Conservation (phyloP, 495 filamentous ascomycete species). For the Emericellopsis terricola region DNA sequence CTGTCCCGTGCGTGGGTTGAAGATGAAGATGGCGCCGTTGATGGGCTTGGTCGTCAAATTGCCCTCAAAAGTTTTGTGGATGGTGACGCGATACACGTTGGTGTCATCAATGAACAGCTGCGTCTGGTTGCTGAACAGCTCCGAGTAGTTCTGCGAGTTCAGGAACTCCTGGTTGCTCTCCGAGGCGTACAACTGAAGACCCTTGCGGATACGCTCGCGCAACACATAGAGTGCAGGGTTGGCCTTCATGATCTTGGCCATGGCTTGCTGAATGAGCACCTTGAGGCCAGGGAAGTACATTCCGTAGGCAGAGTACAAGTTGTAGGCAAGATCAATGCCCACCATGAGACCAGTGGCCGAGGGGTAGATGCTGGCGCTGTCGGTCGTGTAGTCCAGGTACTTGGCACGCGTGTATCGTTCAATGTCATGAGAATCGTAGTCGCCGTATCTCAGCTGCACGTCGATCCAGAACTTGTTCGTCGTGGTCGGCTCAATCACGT, state of each 20-base stretch:
- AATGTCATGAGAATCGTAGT: conserved; percentile 98
- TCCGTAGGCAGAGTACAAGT: conserved; percentile 92
- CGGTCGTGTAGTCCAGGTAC: conserved; percentile 96
- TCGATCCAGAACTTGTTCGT: conserved; percentile 99
- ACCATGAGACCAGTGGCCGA: conserved; percentile 98
- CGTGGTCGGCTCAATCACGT: conserved; percentile 83
- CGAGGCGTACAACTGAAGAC: conserved; percentile 92
- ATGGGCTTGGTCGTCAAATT: conserved; percentile 99
- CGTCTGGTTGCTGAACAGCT: conserved; percentile 97
- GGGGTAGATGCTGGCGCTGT: conserved; percentile 98
- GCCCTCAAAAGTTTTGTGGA: conserved; percentile 99
- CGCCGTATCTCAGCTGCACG: conserved; percentile 93
- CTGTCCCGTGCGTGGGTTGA: conserved; percentile 95
- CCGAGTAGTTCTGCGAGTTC: conserved; percentile 98
- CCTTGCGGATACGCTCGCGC: conserved; percentile 95
- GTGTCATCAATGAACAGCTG: conserved; percentile 99
- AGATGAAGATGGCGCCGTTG: conserved; percentile 99
- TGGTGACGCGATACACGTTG: conserved; percentile 98
- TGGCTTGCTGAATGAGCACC: conserved; percentile 89
- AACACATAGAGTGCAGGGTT: conserved; percentile 95
- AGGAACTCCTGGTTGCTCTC: conserved; percentile 99
- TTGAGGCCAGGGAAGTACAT: conserved; percentile 98
- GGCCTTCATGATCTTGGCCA: conserved; percentile 99
- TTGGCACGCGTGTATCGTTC: conserved; percentile 96
- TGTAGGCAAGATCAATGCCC: conserved; percentile 94